Conservation (phyloP, 257 asterid genomes). For the Coffea eugenioides region DNA sequence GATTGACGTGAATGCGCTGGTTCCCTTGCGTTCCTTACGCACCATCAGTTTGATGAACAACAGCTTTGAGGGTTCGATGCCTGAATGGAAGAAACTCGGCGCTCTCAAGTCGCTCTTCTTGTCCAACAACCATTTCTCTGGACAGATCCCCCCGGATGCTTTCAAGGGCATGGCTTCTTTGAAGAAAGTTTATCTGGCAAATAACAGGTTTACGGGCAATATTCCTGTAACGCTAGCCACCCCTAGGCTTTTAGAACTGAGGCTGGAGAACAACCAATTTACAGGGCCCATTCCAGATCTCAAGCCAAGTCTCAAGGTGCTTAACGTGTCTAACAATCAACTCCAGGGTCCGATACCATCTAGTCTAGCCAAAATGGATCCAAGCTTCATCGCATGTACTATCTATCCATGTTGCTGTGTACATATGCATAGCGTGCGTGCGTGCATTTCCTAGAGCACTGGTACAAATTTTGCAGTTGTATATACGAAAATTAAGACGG, state of each 20-base stretch:
- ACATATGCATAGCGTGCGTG: no score
- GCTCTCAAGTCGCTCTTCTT: slow-evolving; percentile 67
- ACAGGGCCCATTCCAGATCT: slow-evolving; percentile 58
- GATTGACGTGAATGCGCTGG: slow-evolving; percentile 62
- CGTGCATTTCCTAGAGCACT: no score
- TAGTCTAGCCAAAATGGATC: slow-evolving; percentile 42
- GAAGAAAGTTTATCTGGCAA: slow-evolving; percentile 64
- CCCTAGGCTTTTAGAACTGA: slow-evolving; percentile 58
- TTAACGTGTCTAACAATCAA: slow-evolving; percentile 73
- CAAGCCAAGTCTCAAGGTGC: slow-evolving; percentile 36
- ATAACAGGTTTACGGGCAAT: slow-evolving; percentile 57
- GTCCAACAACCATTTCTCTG: slow-evolving; percentile 68
- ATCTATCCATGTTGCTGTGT: no score
- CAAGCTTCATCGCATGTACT: slow-evolving; percentile 57
- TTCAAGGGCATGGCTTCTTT: slow-evolving; percentile 68
- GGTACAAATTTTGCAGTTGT: no score
- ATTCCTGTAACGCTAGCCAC: slow-evolving; percentile 62
- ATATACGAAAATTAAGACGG: no score
- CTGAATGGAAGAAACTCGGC: slow-evolving; percentile 77
- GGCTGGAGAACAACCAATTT: slow-evolving; percentile 69
- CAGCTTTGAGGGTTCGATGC: slow-evolving; percentile 69
- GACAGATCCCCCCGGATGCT: slow-evolving; percentile 56
- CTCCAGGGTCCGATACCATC: slow-evolving; percentile 73
- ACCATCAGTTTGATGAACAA: slow-evolving; percentile 76
- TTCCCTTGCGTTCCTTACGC: slow-evolving; percentile 43